Base-by-base conservation (phyloP, 108 stramenopile species). In the Cyclotella atomus region DNA sequence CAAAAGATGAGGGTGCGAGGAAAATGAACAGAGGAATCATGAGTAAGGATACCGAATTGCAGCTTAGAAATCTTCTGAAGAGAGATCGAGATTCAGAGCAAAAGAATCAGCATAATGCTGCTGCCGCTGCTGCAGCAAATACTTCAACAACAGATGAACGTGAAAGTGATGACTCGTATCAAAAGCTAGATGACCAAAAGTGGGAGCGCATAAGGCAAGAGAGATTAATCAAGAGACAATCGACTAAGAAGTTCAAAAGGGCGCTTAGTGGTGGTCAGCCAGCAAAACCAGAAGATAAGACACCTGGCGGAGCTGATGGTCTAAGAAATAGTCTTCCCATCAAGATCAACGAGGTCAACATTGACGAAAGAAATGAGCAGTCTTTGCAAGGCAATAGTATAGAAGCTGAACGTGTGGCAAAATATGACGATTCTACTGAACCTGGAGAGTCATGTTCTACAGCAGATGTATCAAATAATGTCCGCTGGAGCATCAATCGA, bases 1-100 rank as follows among this genome's bases (percentile, higher is more conserved):
- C 65, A 30, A 67, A 67, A 33, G 65, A 52, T 33, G 47, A 67
- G 47, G 47, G 47, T 9, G 33, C 49, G 23, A 28, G 49, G 23
- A 67, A 53, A 33, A 17, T 67, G 20, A 29, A 29, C 10, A 67
- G 65, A 52, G 65, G 65, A 16, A 67, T 67, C 34, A 67, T 67
- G 65, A 67, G 65, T 67, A 27, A 20, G 17, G 32, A 35, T 34
- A 67, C 65, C 21, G 65, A 53, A 23, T 5, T 53, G 5, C 29
- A 19, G 49, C 38, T 67, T 32, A 49, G 65, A 33, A 52, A 19
- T 17, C 24, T 67, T 28, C n/a, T 52, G 28, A 47, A 49, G 23
- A 56, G 6, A n/a, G 55, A 28, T 6, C 27, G n/a, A 9, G 29
- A 56, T 4, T 17, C 3, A 25, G 14, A 56, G 55, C 20, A 27